Evolutionary conservation across 2,329 filamentous ascomycete species (phyloP), one percentile per base, ranked within the genome.

Genomic region (Neopestalotiopsis clavispora): DNA sequence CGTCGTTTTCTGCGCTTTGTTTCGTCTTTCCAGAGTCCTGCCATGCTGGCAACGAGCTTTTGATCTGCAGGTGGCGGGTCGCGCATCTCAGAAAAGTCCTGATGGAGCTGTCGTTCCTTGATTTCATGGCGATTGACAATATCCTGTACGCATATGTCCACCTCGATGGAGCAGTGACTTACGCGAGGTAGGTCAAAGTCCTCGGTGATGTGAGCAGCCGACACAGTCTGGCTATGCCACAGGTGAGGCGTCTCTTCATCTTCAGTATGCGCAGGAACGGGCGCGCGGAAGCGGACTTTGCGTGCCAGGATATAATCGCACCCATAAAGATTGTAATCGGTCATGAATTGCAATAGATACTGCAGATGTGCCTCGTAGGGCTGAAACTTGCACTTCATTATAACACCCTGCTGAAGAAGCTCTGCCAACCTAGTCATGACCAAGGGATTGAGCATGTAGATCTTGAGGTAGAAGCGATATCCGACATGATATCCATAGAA

Each of bases 401-500:
- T 91, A 38, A 92, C 92, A 7, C 96, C 96, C 79, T 97, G 94
- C 20, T 93, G 91, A 57, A 99, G 85, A 62, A 99, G 85, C 76
- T 98, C 95, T 32, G 93, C 90, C 69, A 98, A 85, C 40, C 95
- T 89, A n/a, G 91, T 94, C 88, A 96, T 97, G 71, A 95, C 89
- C 58, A 90, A 80, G 0, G 96, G 95, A 75, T 97, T 97, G 74
- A 97, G 88, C 82, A 98, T 88, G 78, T 99, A 98, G 68, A 99
- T 92, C 79, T 99, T 99, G 75, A 98, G 89, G 76, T 94, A 99
- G 80, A 92, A 93, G 58, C 88, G 90, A 80, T 97, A 97, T 67
- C 97, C 96, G 65, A 98, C 94, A 80, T 97, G 88, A 77, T 96
- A 98, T 20, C 96, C 97, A 78, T 97, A 99, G 82, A 98, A 99